Conservation (phyloP, 805 yeast genomes). For the Pichia ethanolica region DNA sequence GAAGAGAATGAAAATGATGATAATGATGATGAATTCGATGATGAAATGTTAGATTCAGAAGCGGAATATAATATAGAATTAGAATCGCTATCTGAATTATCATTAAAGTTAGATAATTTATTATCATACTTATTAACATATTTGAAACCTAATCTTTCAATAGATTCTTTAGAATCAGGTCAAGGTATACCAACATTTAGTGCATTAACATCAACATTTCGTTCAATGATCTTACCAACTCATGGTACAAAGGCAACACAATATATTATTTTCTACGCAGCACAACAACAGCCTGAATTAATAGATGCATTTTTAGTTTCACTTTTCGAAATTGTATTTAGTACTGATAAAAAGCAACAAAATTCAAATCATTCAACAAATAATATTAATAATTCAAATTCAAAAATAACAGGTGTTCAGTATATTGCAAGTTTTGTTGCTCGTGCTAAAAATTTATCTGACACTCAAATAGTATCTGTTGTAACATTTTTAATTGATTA, state of each 20-base stretch:
- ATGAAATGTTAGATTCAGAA: constrained; percentile 29
- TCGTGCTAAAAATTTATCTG: constrained; percentile 66
- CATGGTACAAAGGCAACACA: constrained; percentile 87
- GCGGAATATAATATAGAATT: constrained; percentile 43
- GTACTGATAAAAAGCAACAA: constrained; percentile 26
- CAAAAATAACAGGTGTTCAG: constrained; percentile 83
- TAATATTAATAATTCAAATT: neutral
- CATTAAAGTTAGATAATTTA: constrained; percentile 66
- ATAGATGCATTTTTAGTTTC: constrained; percentile 79
- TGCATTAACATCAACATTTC: constrained; percentile 68
- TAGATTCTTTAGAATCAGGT: constrained; percentile 47
- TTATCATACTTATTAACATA: constrained; percentile 49
- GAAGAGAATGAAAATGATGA: constrained; percentile 15
- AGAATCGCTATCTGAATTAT: constrained; percentile 43
- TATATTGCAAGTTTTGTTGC: constrained; percentile 87
- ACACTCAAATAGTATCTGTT: constrained; percentile 71
- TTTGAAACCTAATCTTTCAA: constrained; percentile 42
- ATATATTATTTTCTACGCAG: constrained; percentile 69
- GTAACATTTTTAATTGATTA: constrained; percentile 77
- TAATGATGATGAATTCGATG: constrained; percentile 30
- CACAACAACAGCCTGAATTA: constrained; percentile 76
- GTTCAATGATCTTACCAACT: constrained; percentile 79
- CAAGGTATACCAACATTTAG: constrained; percentile 64
- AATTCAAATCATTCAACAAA: neutral
- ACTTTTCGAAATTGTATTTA: constrained; percentile 76